Evolutionary conservation across 148 eudicot species (phyloP), one percentile per base, ranked within the genome.

Genomic region (Dianthus caryophyllus): DNA sequence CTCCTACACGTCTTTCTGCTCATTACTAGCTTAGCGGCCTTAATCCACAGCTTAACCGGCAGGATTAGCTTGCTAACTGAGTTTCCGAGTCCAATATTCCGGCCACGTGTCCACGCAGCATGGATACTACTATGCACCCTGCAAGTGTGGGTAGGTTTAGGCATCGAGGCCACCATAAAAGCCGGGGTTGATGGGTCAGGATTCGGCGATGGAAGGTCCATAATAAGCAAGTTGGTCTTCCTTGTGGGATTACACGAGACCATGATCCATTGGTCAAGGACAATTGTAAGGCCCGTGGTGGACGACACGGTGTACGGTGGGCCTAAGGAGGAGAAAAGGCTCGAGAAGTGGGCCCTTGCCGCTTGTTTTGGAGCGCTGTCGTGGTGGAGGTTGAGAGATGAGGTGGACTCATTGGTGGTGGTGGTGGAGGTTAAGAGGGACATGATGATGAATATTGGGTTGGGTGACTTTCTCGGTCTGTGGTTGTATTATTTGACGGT

Each of bases 221-320:
- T 84, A 30, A 0, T 88, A 11, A 74, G 75, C 46, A 79, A 84
- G 61, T 4, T 76, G 24, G 22, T 87, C 7, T 86, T 94, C 73
- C 84, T 90, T 66, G 33, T 90, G 20, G 97, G 98, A 11, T 53
- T 94, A 68, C 97, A 94, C 59, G 92, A 88, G 75, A 82, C 96
- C 7, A 86, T 79, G 92, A 69, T 74, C 26, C 82, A 74, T 68
- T 94, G 95, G 96, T 67, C 82, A 43, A 77, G 82, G 79, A 67
- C 61, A n/a, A 78, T 88, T 2, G 96, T 88, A 68, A 72, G 82
- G 76, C 96, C 86, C 47, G 86, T 87, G 67, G 97, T 92, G 33
- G 91, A 89, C 18, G 90, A 93, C 71, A 83, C 95, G 0, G 21
- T 87, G 20, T 81, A 69, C 15, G 95, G 91, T 29, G 68, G 66